Percentiles rank a stretch among this genome's conserved stretches.
Conservation (phyloP, 192 early-diverging fungal genomes). For the Geosiphon pyriformis region DNA sequence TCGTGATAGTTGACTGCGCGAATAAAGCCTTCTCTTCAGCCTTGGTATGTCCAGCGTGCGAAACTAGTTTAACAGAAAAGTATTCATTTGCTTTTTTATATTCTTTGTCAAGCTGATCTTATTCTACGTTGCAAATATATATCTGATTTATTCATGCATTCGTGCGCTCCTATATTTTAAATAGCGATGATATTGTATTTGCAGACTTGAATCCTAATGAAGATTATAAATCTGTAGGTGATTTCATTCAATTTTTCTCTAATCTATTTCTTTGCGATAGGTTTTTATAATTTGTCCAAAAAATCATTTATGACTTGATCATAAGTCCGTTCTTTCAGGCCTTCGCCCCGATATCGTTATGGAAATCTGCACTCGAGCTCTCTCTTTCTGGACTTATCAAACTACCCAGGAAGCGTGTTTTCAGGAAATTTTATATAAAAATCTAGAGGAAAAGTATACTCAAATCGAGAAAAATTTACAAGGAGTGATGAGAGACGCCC, state of each 20-base stretch:
- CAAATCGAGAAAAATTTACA: constrained; percentile 33
- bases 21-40: constrained; percentile 41
- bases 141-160: too few relatives aligned
- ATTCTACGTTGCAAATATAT: too few relatives aligned
- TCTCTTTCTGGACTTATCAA: constrained; percentile 67
- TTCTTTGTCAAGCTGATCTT: not conserved
- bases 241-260: not conserved
- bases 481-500: constrained; percentile 29
- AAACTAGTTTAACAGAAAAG: constrained; percentile 45
- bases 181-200: constrained; percentile 52
- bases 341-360: constrained; percentile 54
- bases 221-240: constrained; percentile 55
- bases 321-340: constrained; percentile 57
- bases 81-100: constrained; percentile 25
- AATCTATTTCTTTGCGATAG: not conserved
- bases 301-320: constrained; percentile 2
- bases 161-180: too few relatives aligned
- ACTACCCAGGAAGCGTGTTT: constrained; percentile 48
- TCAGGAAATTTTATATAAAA: constrained; percentile 34
- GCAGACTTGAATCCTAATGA: constrained; percentile 54
- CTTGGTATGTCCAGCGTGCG: constrained; percentile 59
- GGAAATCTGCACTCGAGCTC: constrained; percentile 59
- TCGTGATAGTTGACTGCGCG: constrained; percentile 42
- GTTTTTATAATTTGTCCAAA: not conserved
- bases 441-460: constrained; percentile 32